Evolutionary conservation across 805 yeast genomes (phyloP).

Genomic region (Barnettozyma sp.): DNA sequence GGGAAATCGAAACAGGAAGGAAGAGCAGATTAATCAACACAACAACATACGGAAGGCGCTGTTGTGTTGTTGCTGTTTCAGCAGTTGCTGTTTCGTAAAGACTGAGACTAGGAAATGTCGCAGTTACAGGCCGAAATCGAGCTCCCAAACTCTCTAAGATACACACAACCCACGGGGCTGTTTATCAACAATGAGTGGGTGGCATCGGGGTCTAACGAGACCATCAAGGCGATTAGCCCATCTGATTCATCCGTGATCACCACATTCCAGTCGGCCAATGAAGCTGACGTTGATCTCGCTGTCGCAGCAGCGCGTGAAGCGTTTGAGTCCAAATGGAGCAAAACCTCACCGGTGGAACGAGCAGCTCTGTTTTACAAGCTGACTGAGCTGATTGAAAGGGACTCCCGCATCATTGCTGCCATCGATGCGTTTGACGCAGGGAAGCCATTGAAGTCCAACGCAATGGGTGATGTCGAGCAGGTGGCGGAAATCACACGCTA

Average conservation of each 20-base stretch:
- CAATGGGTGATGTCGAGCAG: conserved; percentile 62
- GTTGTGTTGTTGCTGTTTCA: not conserved
- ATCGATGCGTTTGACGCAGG: conserved; percentile 77
- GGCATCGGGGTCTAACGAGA: conserved; percentile 51
- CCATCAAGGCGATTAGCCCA: conserved; percentile 46
- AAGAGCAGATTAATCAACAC: no score
- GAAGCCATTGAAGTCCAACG: conserved; percentile 59
- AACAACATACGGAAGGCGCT: no score
- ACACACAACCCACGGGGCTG: conserved; percentile 78
- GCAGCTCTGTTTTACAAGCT: conserved; percentile 48
- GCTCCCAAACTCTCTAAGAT: conserved; percentile 57
- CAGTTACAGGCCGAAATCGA: conserved; percentile 29
- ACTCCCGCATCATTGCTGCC: conserved; percentile 55
- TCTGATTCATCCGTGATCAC: conserved; percentile 55
- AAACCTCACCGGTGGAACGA: conserved; percentile 52
- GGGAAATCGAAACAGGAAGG: no score
- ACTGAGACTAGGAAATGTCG: not conserved
- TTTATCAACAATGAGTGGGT: conserved; percentile 86
- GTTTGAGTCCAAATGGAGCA: conserved; percentile 56
- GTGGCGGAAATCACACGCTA: conserved; percentile 57
- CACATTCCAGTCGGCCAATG: conserved; percentile 24
- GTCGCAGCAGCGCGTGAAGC: conserved; percentile 49
- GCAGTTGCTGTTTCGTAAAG: not conserved
- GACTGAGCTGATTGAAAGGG: conserved; percentile 61
- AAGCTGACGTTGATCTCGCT: conserved; percentile 19